Conservation (phyloP, 1,284 basidiomycete genomes). For the Pyrrhoderma lamaoense region DNA sequence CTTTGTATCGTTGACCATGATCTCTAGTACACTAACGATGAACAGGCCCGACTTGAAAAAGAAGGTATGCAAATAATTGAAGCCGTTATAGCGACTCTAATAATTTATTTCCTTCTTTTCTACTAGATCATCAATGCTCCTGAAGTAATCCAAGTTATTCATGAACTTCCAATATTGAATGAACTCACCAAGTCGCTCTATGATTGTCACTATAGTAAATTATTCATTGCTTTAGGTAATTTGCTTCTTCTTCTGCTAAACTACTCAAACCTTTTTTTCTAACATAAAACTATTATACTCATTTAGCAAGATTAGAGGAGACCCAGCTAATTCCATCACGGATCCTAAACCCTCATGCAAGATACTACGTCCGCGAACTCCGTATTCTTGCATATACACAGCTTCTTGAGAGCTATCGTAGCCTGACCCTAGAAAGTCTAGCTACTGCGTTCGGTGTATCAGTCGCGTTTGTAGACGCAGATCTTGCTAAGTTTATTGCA, state of each 20-base stretch:
- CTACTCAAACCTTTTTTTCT: background rate
- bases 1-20: constrained; percentile 83
- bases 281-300: too few relatives aligned
- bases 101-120: background rate
- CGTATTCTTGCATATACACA: constrained; percentile 93
- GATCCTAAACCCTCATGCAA: constrained; percentile 78
- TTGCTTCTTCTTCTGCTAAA: background rate
- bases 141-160: constrained; percentile 67
- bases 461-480: constrained; percentile 82
- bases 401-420: constrained; percentile 86
- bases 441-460: constrained; percentile 87
- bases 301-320: constrained; percentile 79
- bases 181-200: constrained; percentile 75
- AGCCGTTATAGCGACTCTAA: background rate
- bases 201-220: constrained; percentile 90
- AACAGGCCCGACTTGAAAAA: constrained; percentile 88
- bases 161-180: constrained; percentile 61
- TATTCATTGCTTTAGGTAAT: constrained; percentile 82
- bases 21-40: constrained; percentile 73
- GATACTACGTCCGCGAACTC: constrained; percentile 94
- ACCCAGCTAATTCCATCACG: constrained; percentile 82
- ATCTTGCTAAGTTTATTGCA: constrained; percentile 91
- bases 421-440: constrained; percentile 85
- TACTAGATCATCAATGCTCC: constrained; percentile 56
- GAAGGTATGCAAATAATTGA: constrained; percentile 47